phyloP scores from a whole-genome alignment of 1,139 yeast genomes.

The Eremothecium gossypii region DNA sequence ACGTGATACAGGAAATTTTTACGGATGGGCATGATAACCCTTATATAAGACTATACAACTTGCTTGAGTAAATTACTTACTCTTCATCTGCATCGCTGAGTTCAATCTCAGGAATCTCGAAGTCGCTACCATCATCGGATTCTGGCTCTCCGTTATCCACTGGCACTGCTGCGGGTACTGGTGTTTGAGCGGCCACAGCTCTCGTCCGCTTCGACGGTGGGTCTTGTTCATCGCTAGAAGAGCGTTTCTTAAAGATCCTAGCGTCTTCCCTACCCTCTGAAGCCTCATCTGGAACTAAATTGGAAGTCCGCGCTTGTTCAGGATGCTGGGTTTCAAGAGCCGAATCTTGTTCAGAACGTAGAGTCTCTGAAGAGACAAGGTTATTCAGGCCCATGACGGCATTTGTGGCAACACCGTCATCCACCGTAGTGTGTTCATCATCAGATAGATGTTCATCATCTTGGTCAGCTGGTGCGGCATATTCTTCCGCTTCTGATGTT shows the following conservation, averaged over 20 bases:
- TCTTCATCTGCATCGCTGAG: constrained; percentile 33
- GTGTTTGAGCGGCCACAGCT: not conserved
- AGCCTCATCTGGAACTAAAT: not conserved
- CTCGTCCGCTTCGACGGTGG: too few species aligned
- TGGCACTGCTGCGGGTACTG: not conserved
- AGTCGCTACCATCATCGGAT: constrained; percentile 33
- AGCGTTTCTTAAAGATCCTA: too few species aligned
- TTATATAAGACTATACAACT: constrained; percentile 6
- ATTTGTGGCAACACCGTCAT: constrained; percentile 13
- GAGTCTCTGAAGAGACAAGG: not conserved
- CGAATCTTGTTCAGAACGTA: not conserved
- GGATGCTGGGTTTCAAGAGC: not conserved
- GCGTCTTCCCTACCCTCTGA: too few species aligned
- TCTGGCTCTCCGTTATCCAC: not conserved
- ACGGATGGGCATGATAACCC: constrained; percentile 5
- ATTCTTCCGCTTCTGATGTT: constrained; percentile 10
- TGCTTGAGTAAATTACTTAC: not conserved
- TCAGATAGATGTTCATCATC: constrained; percentile 3
- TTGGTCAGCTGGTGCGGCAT: constrained; percentile 6
- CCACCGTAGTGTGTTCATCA: constrained; percentile 6
- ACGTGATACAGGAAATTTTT: constrained; percentile 6
- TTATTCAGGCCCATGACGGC: not conserved
- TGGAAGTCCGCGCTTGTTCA: too few species aligned
- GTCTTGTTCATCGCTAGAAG: too few species aligned
- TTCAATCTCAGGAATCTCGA: constrained; percentile 50